phyloP scores from a whole-genome alignment of 768 basidiomycete genomes.

The Megacollybia marginata region DNA sequence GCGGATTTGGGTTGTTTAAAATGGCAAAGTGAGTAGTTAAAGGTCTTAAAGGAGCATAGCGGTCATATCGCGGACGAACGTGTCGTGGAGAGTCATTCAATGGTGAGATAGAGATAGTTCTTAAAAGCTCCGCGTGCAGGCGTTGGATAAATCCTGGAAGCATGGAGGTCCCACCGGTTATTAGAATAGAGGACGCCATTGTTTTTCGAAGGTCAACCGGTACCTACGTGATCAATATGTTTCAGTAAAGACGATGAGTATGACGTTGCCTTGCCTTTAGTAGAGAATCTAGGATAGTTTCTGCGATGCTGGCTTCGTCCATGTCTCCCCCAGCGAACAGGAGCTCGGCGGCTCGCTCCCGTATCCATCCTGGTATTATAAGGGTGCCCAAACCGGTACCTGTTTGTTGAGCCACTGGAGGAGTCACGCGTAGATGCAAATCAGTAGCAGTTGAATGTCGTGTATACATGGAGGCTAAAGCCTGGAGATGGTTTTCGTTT shows the following conservation, averaged over 20 bases:
- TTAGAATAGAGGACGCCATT: constrained; percentile 76
- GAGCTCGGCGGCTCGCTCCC: constrained; percentile 87
- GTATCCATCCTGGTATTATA: constrained; percentile 89
- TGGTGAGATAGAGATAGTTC: constrained; percentile 40
- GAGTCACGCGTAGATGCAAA: constrained; percentile 59
- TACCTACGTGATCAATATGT: constrained; percentile 37
- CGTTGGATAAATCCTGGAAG: constrained; percentile 90
- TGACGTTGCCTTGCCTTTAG: constrained; percentile 53
- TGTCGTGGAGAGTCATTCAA: constrained; percentile 19
- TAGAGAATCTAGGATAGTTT: constrained; percentile 70
- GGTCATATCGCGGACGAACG: constrained; percentile 51
- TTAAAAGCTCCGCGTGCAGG: constrained; percentile 71
- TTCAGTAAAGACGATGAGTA: constrained; percentile 5
- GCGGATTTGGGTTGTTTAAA: constrained; percentile 75
- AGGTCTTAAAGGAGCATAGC: constrained; percentile 65
- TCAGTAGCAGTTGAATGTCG: constrained; percentile 75
- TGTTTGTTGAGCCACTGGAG: constrained; percentile 56
- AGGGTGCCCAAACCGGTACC: constrained; percentile 74
- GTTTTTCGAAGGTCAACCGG: constrained; percentile 87
- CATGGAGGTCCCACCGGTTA: constrained; percentile 86
- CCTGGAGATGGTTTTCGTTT: constrained; percentile 52
- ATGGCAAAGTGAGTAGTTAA: constrained; percentile 72
- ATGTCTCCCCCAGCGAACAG: constrained; percentile 87
- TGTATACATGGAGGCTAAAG: constrained; percentile 62
- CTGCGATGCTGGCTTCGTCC: constrained; percentile 79